Evolutionary conservation across 768 basidiomycete genomes (phyloP).

Genomic region (Postia placenta): DNA sequence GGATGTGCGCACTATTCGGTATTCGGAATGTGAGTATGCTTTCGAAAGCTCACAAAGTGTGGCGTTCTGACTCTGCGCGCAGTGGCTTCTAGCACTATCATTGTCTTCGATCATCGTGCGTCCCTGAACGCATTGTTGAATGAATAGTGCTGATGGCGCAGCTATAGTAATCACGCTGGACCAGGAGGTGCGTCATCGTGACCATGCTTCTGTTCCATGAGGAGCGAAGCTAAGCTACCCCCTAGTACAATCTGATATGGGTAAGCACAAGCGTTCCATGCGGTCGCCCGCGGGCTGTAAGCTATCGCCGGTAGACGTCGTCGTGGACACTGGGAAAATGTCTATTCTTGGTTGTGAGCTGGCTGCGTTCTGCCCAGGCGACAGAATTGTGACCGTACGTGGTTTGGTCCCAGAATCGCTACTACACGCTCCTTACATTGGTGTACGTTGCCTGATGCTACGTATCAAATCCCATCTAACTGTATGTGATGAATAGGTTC

Average conservation of each 20-base stretch:
- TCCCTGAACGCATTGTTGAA: neutral
- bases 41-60: neutral
- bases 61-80: slow-evolving; percentile 1
- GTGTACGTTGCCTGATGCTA: slow-evolving; percentile 32
- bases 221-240: neutral
- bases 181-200: slow-evolving; percentile 40
- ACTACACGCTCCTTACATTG: slow-evolving; percentile 45
- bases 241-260: slow-evolving; percentile 50
- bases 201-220: neutral
- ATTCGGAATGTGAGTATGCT: slow-evolving; percentile 14
- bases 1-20: slow-evolving; percentile 13
- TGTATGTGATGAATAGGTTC: slow-evolving; percentile 30
- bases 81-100: slow-evolving; percentile 49
- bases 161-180: slow-evolving; percentile 43
- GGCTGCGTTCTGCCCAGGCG: neutral
- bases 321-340: slow-evolving; percentile 51
- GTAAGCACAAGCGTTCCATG: slow-evolving; percentile 22
- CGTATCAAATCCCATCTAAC: neutral
- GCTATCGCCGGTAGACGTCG: slow-evolving; percentile 30
- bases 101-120: slow-evolving; percentile 48
- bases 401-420: slow-evolving; percentile 42
- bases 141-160: neutral
- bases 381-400: too few relatives aligned
- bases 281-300: neutral
- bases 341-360: slow-evolving; percentile 44